phyloP scores from a whole-genome alignment of 257 asterid genomes.

The Osmanthus fragrans region DNA sequence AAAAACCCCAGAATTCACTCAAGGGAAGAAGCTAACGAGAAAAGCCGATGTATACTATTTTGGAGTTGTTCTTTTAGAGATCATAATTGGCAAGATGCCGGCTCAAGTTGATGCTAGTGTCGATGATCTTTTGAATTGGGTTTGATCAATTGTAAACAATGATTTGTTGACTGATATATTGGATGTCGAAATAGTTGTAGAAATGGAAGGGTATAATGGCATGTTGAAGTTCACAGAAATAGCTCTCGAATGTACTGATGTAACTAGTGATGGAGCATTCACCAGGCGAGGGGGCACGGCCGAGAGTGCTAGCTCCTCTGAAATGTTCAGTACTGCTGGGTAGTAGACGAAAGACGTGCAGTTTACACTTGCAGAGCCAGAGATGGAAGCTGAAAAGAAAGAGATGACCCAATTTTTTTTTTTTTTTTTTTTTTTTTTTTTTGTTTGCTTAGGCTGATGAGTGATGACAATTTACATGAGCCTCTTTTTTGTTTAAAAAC shows the following conservation, averaged over 20 bases:
- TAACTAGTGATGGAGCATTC: too few species aligned
- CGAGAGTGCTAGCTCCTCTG: too few species aligned
- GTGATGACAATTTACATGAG: too few species aligned
- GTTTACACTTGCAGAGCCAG: slow-evolving; percentile 5
- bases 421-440: too few species aligned
- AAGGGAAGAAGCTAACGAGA: slow-evolving; percentile 43
- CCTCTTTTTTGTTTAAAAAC: too few species aligned
- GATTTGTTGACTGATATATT: slow-evolving; percentile 78
- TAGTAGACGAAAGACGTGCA: too few species aligned
- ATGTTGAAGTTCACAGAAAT: slow-evolving; percentile 66
- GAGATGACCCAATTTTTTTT: too few species aligned
- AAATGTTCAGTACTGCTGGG: too few species aligned
- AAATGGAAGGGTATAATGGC: slow-evolving; percentile 54
- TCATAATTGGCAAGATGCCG: slow-evolving; percentile 58
- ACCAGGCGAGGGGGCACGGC: too few species aligned
- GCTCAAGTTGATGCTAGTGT: background rate
- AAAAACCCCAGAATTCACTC: slow-evolving; percentile 50
- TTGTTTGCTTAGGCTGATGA: too few species aligned
- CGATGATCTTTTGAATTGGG: slow-evolving; percentile 63
- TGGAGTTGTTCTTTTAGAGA: slow-evolving; percentile 60
- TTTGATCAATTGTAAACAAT: slow-evolving; percentile 38
- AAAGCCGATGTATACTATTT: slow-evolving; percentile 70
- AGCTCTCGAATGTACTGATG: slow-evolving; percentile 53
- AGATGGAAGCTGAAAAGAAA: too few species aligned
- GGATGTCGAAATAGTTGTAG: slow-evolving; percentile 58